Percentiles rank a stretch among this genome's conserved stretches.
These are phyloP conservation scores for Craspedostauros australis DNA, from an alignment of 108 stramenopile genomes.

Conservation along the genomic window DNA sequence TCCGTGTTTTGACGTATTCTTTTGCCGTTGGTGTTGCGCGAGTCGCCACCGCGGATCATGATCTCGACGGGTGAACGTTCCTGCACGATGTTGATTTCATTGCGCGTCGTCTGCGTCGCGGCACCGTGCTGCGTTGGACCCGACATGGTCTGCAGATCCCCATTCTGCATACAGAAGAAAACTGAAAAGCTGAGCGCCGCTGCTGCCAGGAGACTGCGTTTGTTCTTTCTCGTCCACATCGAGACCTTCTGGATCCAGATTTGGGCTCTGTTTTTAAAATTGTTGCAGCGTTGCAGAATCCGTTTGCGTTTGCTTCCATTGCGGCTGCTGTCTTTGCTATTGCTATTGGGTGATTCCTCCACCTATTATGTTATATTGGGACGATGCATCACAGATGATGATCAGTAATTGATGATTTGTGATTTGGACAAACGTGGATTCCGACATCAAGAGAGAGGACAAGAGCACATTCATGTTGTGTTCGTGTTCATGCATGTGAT, in stretches of 20 bases:
- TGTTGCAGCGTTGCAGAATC: too few species aligned
- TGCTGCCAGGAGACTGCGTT: conserved; percentile 28
- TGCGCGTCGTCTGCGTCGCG: background rate
- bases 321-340: too few species aligned
- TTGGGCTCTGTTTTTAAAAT: conserved; percentile 1
- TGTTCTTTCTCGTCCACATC: conserved; percentile 23
- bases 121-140: conserved; percentile 5
- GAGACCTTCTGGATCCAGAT: conserved; percentile 15
- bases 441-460: too few species aligned
- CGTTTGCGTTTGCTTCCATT: too few species aligned
- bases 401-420: too few species aligned
- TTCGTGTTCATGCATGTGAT: too few species aligned
- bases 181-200: conserved; percentile 28
- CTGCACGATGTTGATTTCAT: conserved; percentile 14
- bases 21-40: background rate
- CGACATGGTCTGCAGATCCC: background rate
- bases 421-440: too few species aligned
- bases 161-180: conserved; percentile 5
- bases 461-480: too few species aligned
- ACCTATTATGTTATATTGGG: too few species aligned
- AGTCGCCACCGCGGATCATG: background rate
- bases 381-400: too few species aligned
- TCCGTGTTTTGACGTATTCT: background rate
- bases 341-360: too few species aligned
- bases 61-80: background rate